These are phyloP conservation scores for Phialophora macrospora DNA, from an alignment of 2,329 filamentous ascomycete genomes.

Conservation along the genomic window DNA sequence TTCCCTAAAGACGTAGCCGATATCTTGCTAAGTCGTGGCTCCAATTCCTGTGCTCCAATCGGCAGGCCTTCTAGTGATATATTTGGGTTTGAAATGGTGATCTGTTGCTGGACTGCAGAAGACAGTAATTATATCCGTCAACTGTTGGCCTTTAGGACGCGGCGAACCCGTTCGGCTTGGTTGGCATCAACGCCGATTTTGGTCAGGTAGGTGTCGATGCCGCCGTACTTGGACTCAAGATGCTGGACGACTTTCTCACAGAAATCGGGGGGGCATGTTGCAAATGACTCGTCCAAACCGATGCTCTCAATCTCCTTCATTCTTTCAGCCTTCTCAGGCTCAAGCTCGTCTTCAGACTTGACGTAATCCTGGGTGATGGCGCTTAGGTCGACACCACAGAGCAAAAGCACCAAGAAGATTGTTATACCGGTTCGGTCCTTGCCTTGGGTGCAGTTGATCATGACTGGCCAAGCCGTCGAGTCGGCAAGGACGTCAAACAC, in stretches of 20 bases:
- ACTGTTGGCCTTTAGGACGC: conserved; percentile 14
- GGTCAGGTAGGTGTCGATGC: conserved; percentile 68
- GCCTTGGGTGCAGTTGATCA: conserved; percentile 86
- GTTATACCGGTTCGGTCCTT: conserved; percentile 83
- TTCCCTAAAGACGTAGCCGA: not conserved
- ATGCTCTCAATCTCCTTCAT: conserved; percentile 71
- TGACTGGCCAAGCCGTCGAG: conserved; percentile 61
- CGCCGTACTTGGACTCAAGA: conserved; percentile 67
- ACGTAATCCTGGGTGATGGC: conserved; percentile 75
- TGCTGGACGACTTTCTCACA: conserved; percentile 64
- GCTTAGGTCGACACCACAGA: conserved; percentile 53
- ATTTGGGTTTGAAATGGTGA: not conserved
- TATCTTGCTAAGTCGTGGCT: not conserved
- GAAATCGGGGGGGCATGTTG: conserved; percentile 67
- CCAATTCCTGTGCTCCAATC: not conserved
- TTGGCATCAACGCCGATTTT: conserved; percentile 62
- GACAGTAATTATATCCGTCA: not conserved
- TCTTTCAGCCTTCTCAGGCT: conserved; percentile 65
- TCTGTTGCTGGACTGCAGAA: not conserved
- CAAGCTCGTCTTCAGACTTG: conserved; percentile 66
- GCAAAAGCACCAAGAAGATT: conserved; percentile 69
- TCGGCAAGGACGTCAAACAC: conserved; percentile 70
- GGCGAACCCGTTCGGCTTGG: conserved; percentile 49
- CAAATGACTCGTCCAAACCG: conserved; percentile 76
- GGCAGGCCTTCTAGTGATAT: not conserved